A percentile compares a stretch with the other conserved stretches of the same genome.
Conservation (phyloP, 768 basidiomycete species). For the Lactifluus echinatus region DNA sequence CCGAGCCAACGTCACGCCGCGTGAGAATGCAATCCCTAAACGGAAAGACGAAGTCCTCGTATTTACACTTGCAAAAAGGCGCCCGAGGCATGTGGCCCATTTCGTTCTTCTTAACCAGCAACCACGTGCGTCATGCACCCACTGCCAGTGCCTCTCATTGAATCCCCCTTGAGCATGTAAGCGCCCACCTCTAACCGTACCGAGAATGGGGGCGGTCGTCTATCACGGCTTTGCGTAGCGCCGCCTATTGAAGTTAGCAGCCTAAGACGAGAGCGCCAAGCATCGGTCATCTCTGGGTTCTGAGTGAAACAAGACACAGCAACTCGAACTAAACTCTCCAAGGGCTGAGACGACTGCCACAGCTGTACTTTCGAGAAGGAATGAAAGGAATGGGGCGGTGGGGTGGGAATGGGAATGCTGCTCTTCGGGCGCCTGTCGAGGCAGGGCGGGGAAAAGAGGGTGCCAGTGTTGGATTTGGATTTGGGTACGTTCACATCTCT, state of each 20-base stretch:
- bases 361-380: slow-evolving; percentile 1
- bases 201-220: not conserved
- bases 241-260: not conserved
- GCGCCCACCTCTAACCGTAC: slow-evolving; percentile 8
- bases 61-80: not conserved
- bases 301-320: not conserved
- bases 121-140: slow-evolving; percentile 5
- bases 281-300: not conserved
- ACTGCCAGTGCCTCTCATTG: not conserved
- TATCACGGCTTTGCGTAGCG: not conserved
- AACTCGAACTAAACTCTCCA: too few relatives aligned
- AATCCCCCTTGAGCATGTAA: not conserved
- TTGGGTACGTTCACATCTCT: not conserved
- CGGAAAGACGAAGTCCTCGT: not conserved
- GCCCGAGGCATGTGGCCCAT: not conserved
- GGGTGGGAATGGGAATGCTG: not conserved
- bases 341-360: not conserved
- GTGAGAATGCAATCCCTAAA: not conserved
- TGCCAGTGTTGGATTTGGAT: not conserved
- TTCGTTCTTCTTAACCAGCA: not conserved
- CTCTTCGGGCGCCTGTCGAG: not conserved
- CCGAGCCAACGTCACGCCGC: too few relatives aligned
- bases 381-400: not conserved
- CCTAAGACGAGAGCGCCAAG: not conserved
- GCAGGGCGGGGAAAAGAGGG: not conserved